A percentile compares a stretch with the other conserved stretches of the same genome.
Evolutionary conservation across 176 grass and related monocot genomes (phyloP).

Genomic region (Coix lacrymajobi): DNA sequence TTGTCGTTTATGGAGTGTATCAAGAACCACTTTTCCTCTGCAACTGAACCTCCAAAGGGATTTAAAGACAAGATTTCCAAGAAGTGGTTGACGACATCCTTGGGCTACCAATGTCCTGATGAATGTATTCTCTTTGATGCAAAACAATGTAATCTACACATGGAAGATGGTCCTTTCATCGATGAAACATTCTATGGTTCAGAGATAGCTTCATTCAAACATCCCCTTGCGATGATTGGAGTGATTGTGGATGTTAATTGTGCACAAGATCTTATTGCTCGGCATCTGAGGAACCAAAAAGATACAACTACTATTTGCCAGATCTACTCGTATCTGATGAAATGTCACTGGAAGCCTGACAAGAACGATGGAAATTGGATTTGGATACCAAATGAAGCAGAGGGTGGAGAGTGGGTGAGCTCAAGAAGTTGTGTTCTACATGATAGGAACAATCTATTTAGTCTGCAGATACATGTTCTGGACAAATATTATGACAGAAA

Average conservation of each 20-base stretch:
- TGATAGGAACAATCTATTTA: slow-evolving; percentile 45
- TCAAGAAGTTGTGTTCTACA: slow-evolving; percentile 37
- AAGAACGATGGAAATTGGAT: slow-evolving; percentile 33
- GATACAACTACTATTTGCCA: slow-evolving; percentile 32
- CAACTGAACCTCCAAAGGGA: background rate
- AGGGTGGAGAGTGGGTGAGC: slow-evolving; percentile 53
- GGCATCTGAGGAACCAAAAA: slow-evolving; percentile 35
- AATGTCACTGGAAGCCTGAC: slow-evolving; percentile 37
- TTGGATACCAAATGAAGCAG: slow-evolving; percentile 41
- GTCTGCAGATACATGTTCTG: slow-evolving; percentile 33
- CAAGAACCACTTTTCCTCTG: background rate
- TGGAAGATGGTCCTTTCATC: slow-evolving; percentile 65
- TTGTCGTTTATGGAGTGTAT: slow-evolving; percentile 47
- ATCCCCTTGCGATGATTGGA: slow-evolving; percentile 36
- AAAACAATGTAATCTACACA: slow-evolving; percentile 25
- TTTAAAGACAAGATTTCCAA: slow-evolving; percentile 33
- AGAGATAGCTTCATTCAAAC: slow-evolving; percentile 32
- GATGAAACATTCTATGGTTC: slow-evolving; percentile 57
- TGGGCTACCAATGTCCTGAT: slow-evolving; percentile 47
- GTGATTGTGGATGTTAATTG: slow-evolving; percentile 32
- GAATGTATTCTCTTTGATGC: slow-evolving; percentile 58
- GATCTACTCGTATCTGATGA: slow-evolving; percentile 47
- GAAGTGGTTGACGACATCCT: slow-evolving; percentile 54
- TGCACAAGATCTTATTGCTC: slow-evolving; percentile 32
- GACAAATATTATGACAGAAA: slow-evolving; percentile 51